phyloP scores from a whole-genome alignment of 495 filamentous ascomycete genomes.

The Bathelium albidoporum region DNA sequence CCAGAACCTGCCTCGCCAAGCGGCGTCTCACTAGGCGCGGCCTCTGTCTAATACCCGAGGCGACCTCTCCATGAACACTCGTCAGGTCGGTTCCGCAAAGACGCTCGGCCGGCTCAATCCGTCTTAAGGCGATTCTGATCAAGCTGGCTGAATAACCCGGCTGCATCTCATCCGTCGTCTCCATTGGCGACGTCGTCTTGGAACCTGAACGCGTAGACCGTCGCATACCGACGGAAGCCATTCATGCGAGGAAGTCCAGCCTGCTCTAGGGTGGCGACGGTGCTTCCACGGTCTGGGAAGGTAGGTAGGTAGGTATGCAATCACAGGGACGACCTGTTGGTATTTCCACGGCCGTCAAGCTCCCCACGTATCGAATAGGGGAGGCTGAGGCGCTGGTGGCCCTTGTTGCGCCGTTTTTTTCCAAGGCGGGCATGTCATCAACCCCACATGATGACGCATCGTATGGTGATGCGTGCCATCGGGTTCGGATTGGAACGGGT shows the following conservation, averaged over 20 bases:
- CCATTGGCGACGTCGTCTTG: not conserved
- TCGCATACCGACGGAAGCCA: not conserved
- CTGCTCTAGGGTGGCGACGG: no score
- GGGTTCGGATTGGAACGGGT: not conserved
- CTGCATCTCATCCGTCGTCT: not conserved
- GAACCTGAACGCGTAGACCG: not conserved
- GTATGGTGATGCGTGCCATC: not conserved
- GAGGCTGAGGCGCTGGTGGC: no score
- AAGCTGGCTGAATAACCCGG: conserved; percentile 1
- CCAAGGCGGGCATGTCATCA: not conserved
- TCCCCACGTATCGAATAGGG: no score
- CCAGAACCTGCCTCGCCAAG: no score
- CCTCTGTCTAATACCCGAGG: no score
- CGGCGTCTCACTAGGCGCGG: no score
- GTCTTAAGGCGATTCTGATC: not conserved
- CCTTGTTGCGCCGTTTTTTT: no score
- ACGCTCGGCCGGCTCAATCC: not conserved
- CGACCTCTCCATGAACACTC: no score
- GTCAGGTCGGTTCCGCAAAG: not conserved
- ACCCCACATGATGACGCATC: not conserved
- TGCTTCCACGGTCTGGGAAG: no score
- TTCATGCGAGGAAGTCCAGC: not conserved
- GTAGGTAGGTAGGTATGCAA: no score
- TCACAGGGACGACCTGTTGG: no score
- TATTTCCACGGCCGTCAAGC: no score